These are phyloP conservation scores for Oryza longistaminata DNA, from an alignment of 176 grass and related monocot species.

Conservation along the genomic window DNA sequence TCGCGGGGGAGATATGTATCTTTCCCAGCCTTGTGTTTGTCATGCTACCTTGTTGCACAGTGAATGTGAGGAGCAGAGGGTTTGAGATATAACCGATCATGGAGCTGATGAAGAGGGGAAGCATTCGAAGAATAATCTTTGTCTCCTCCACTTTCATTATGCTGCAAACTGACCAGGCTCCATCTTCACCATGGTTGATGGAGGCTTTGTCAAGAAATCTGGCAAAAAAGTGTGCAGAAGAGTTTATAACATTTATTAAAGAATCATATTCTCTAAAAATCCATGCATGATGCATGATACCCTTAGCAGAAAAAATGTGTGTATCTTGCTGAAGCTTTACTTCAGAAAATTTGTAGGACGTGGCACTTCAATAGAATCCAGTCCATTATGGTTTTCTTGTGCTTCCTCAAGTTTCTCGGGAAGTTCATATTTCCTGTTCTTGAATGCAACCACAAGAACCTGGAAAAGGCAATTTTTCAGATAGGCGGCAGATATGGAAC, in stretches of 20 bases:
- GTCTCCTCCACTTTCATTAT: constrained; percentile 56
- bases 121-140: constrained; percentile 49
- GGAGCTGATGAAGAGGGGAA: constrained; percentile 60
- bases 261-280: not conserved
- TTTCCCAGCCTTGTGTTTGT: constrained; percentile 59
- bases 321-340: constrained; percentile 33
- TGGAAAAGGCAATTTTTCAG: constrained; percentile 27
- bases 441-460: constrained; percentile 75
- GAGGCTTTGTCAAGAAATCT: constrained; percentile 73
- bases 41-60: constrained; percentile 57
- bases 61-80: constrained; percentile 47
- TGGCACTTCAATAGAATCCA: constrained; percentile 16
- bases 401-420: constrained; percentile 47
- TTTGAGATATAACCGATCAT: constrained; percentile 44
- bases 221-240: not conserved
- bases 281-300: not conserved
- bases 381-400: not conserved
- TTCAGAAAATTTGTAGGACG: constrained; percentile 20
- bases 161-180: constrained; percentile 56
- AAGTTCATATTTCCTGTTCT: constrained; percentile 48
- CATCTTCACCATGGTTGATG: constrained; percentile 37
- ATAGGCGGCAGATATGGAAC: not conserved
- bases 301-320: not conserved
- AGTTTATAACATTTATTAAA: not conserved
- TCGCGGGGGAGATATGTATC: constrained; percentile 52